Evolutionary conservation across 2,329 filamentous ascomycete species (phyloP).

Genomic region (Neofusicoccum ribis): DNA sequence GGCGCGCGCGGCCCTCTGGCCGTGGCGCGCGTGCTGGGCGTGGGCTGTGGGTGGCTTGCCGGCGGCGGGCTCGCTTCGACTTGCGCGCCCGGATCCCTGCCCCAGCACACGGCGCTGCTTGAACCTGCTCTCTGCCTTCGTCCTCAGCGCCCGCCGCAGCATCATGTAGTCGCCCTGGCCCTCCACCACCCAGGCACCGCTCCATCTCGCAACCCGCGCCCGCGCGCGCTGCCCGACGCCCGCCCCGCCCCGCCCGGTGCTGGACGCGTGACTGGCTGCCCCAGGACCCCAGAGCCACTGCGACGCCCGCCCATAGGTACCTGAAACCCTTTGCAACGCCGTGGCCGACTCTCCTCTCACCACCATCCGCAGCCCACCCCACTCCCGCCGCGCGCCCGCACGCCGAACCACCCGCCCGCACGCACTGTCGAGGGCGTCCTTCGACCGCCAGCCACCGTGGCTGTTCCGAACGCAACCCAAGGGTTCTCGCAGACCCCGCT

Average conservation of each 20-base stretch:
- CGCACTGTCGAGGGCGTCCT: slow-evolving; percentile 1
- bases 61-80: neutral
- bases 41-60: neutral
- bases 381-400: neutral
- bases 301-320: slow-evolving; percentile 7
- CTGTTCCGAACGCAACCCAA: slow-evolving; percentile 28
- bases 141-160: neutral
- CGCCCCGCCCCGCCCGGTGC: slow-evolving; percentile 1
- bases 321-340: slow-evolving; percentile 7
- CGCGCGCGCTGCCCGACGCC: neutral
- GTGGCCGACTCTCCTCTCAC: neutral
- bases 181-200: neutral
- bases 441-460: slow-evolving; percentile 29
- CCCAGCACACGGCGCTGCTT: neutral
- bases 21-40: neutral
- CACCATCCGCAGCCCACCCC: neutral
- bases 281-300: neutral
- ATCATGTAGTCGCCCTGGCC: slow-evolving; percentile 1
- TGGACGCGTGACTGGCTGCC: neutral
- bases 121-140: neutral
- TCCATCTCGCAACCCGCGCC: neutral
- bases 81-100: slow-evolving; percentile 5
- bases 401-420: neutral
- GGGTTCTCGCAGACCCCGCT: slow-evolving; percentile 25
- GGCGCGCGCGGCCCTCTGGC: neutral